Evolutionary conservation across 192 early-diverging fungal genomes (phyloP), one percentile per base, ranked within the genome.

Genomic region (Rhizophagus clarus): DNA sequence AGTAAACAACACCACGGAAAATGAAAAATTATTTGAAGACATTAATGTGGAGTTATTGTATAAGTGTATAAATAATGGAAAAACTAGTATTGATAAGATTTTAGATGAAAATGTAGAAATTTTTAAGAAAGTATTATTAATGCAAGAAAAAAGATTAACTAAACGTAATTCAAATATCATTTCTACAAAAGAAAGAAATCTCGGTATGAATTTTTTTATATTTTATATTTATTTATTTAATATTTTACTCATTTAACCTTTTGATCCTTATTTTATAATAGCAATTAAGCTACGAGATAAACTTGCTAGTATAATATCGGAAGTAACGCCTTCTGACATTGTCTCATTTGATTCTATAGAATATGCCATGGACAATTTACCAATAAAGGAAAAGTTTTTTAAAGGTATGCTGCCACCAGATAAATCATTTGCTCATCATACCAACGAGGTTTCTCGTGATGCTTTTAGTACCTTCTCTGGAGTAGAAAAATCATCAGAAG

Each of bases 361-460:
- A 69, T 66, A 81, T 2, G 72, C 89, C 1, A 88, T 90, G 80
- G 64, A 78, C 10, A 74, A 72, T 24, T 78, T 87, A 20, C 85
- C 86, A 26, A 73, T 82, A 45, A 79, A 83, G 22, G 87, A 87
- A 42, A 15, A 86, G 2, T 81, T 82, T 22, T 90, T 86, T 63
- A 74, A 82, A 24, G 89, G 89, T 22, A 76, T 83, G n/a, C 64
- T 89, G n/a, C 87, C 88, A 32, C 81, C 86, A 22, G 84, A 77
- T 40, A 88, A 87, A 40, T 77, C 81, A 2, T 88, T 87, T 66
- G 87, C 89, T 0, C 87, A 87, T 61, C 84, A 85, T 2, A 82
- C 84, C 1, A 85, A 84, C 61, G 56, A 77, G 5, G 56, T 64
- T 14, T 82, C 81, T 61, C 77, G 63, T 61, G 72, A 69, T 22